Conservation (phyloP, 2,329 filamentous ascomycete species). For the Purpureocillium takamizusanense region DNA sequence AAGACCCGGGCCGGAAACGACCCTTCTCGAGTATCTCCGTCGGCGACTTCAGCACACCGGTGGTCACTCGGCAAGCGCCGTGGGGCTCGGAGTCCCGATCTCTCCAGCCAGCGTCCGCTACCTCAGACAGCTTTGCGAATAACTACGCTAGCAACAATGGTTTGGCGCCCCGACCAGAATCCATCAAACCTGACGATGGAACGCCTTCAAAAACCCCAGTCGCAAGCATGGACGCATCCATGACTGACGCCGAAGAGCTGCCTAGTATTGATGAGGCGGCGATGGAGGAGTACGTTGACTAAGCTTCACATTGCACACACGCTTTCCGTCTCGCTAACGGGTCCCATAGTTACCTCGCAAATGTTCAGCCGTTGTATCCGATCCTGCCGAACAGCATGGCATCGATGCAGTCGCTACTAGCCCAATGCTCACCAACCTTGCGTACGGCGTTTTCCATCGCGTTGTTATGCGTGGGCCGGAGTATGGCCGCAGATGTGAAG, state of each 20-base stretch:
- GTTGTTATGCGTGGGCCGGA: conserved; percentile 43
- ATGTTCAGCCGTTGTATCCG: conserved; percentile 59
- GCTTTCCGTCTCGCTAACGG: not conserved
- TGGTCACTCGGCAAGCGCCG: conserved; percentile 29
- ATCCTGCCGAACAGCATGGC: conserved; percentile 50
- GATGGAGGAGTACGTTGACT: conserved; percentile 33
- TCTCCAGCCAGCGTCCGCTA: conserved; percentile 29
- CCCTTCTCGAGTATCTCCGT: conserved; percentile 39
- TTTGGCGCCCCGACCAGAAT: conserved; percentile 35
- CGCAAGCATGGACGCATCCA: conserved; percentile 23
- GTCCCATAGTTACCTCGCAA: conserved; percentile 45
- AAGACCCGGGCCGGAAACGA: conserved; percentile 30
- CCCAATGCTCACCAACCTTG: conserved; percentile 44
- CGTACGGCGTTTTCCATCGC: conserved; percentile 58
- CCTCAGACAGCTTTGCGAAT: conserved; percentile 20
- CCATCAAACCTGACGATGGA: conserved; percentile 24
- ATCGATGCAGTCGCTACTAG: conserved; percentile 46
- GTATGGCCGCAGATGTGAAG: conserved; percentile 30
- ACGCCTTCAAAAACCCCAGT: conserved; percentile 26
- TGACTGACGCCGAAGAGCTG: conserved; percentile 22
- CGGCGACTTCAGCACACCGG: conserved; percentile 30
- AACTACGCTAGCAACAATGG: conserved; percentile 30
- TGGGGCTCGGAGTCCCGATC: conserved; percentile 41
- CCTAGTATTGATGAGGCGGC: conserved; percentile 32
- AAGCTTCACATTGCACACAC: not conserved